Percentiles rank a stretch among this genome's conserved stretches.
These are phyloP conservation scores for Fusarium poae DNA, from an alignment of 2,329 filamentous ascomycete species.

Conservation along the genomic window DNA sequence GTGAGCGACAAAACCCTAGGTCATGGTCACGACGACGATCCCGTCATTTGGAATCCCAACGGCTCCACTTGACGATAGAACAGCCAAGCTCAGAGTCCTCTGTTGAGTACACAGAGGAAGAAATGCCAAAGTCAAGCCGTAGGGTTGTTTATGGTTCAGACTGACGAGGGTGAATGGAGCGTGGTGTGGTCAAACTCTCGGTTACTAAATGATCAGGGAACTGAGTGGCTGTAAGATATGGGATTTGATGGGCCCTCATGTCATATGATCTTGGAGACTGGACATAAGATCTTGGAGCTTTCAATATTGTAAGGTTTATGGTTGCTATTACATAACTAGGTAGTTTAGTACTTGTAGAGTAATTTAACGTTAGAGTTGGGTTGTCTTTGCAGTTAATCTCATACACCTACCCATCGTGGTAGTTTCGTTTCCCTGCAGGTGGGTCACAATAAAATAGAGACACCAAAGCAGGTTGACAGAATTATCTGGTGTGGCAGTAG, in stretches of 20 bases:
- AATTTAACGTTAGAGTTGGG: background rate
- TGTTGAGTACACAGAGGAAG: background rate
- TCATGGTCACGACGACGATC: background rate
- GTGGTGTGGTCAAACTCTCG: background rate
- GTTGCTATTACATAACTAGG: too few relatives aligned
- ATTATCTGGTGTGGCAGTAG: too few relatives aligned
- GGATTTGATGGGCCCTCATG: background rate
- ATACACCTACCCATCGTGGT: background rate
- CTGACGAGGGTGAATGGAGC: background rate
- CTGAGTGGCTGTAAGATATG: background rate
- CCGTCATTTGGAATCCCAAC: background rate
- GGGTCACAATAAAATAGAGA: too few relatives aligned
- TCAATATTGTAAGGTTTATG: too few relatives aligned
- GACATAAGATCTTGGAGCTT: background rate
- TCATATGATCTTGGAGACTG: background rate
- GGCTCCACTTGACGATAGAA: conserved; percentile 4
- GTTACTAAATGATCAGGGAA: conserved; percentile 16
- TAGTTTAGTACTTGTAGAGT: background rate
- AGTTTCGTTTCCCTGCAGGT: conserved; percentile 32
- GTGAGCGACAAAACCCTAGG: background rate
- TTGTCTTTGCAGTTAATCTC: background rate
- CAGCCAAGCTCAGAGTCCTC: conserved; percentile 2
- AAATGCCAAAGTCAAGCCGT: background rate
- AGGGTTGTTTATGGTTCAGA: conserved; percentile 7
- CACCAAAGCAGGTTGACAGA: too few relatives aligned